Conservation (phyloP, 371 early-diverging fungal species). For the Rhizopus microsporus region DNA sequence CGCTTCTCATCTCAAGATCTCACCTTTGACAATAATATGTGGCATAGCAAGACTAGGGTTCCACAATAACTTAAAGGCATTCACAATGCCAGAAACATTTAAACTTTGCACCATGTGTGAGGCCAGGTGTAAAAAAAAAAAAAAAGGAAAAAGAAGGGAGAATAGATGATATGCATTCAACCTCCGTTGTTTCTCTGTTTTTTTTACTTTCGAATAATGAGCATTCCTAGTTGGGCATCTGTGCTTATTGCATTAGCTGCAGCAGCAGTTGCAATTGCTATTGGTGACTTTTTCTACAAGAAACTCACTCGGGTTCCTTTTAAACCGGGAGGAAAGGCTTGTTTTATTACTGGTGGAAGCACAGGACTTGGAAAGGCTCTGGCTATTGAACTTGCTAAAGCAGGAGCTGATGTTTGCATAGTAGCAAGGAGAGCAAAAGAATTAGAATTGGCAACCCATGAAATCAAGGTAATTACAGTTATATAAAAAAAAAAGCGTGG, state of each 20-base stretch:
- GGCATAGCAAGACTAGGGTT: conserved; percentile 77
- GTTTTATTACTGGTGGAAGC: conserved; percentile 93
- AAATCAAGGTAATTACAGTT: conserved; percentile 51
- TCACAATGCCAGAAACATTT: conserved; percentile 67
- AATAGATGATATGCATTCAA: neutral
- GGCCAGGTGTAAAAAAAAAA: neutral
- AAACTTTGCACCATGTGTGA: conserved; percentile 76
- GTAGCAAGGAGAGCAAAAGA: conserved; percentile 71
- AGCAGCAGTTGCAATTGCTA: conserved; percentile 19
- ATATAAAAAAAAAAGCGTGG: neutral
- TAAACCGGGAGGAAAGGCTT: conserved; percentile 60
- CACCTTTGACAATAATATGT: conserved; percentile 73
- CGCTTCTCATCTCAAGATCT: neutral
- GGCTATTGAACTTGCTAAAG: conserved; percentile 70
- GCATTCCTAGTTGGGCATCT: conserved; percentile 40
- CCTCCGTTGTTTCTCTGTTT: conserved; percentile 6
- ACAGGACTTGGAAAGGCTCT: conserved; percentile 89
- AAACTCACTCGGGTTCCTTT: conserved; percentile 38
- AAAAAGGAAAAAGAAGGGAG: conserved; percentile 1
- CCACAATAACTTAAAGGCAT: conserved; percentile 56
- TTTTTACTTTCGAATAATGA: conserved; percentile 17
- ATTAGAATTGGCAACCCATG: conserved; percentile 57
- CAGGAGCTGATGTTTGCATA: conserved; percentile 89
- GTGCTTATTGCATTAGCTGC: conserved; percentile 37
- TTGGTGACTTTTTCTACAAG: conserved; percentile 27